A percentile compares a stretch with the other conserved stretches of the same genome.
Conservation (phyloP, 2,329 filamentous ascomycete genomes). For the Alternaria hordeiaustralica region DNA sequence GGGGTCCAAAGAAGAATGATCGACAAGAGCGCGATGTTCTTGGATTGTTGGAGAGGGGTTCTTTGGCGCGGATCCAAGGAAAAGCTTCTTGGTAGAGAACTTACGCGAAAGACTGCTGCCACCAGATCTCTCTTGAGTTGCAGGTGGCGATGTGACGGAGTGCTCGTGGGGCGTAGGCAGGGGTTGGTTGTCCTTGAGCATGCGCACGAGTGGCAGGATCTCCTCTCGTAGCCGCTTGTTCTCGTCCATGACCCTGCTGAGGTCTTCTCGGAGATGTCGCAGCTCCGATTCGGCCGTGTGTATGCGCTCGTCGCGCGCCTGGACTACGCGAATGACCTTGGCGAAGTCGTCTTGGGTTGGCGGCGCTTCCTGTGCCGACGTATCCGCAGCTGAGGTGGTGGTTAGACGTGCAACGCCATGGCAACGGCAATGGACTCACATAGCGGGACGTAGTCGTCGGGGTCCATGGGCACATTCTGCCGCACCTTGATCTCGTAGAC, state of each 20-base stretch:
- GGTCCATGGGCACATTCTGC: conserved; percentile 88
- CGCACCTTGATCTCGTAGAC: conserved; percentile 97
- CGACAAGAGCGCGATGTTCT: conserved; percentile 51
- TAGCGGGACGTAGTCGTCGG: conserved; percentile 90
- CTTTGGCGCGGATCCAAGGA: conserved; percentile 56
- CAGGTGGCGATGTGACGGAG: conserved; percentile 43
- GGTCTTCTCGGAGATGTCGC: conserved; percentile 69
- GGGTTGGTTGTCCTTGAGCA: conserved; percentile 90
- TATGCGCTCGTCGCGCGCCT: conserved; percentile 89
- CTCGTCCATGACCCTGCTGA: conserved; percentile 70
- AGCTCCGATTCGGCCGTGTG: conserved; percentile 82
- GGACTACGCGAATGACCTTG: conserved; percentile 86
- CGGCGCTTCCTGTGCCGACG: conserved; percentile 80
- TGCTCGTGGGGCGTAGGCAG: conserved; percentile 59
- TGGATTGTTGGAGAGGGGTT: conserved; percentile 60
- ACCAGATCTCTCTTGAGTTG: conserved; percentile 41
- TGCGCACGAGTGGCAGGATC: conserved; percentile 84
- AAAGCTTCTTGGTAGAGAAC: conserved; percentile 61
- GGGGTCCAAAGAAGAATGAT: conserved; percentile 55
- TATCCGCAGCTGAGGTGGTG: conserved; percentile 75
- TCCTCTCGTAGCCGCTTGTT: conserved; percentile 90
- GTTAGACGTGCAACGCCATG: conserved; percentile 7
- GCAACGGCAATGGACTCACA: conserved; percentile 65
- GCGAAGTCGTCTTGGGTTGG: conserved; percentile 94
- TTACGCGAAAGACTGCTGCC: conserved; percentile 59